Evolutionary conservation across 805 yeast genomes (phyloP).

Genomic region (Jamesozyma rosinii): DNA sequence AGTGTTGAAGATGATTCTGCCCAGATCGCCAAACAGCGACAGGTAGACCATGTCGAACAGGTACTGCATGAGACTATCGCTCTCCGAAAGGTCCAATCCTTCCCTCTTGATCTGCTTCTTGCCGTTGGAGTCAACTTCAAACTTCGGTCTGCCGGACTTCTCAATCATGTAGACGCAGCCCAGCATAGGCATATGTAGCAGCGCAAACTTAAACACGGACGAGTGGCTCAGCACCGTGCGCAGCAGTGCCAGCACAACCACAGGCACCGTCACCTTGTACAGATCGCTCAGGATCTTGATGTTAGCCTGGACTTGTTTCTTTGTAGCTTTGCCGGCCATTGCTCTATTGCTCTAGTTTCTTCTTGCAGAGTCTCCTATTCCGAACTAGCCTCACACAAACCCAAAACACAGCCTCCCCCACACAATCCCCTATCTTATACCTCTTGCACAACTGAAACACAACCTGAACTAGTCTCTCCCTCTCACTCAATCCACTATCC

Average conservation of each 20-base stretch:
- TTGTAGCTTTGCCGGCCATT: slow-evolving; percentile 54
- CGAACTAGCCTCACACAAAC: too few species aligned
- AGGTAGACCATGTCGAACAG: slow-evolving; percentile 47
- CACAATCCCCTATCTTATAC: too few species aligned
- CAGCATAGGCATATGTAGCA: slow-evolving; percentile 29
- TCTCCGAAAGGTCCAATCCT: slow-evolving; percentile 41
- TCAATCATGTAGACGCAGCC: slow-evolving; percentile 38
- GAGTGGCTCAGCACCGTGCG: slow-evolving; percentile 30
- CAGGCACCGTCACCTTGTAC: slow-evolving; percentile 21
- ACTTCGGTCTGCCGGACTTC: slow-evolving; percentile 41
- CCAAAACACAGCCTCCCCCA: too few species aligned
- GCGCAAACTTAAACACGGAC: slow-evolving; percentile 11
- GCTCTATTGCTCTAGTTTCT: too few species aligned
- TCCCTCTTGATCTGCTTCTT: slow-evolving; percentile 32
- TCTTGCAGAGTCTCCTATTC: too few species aligned
- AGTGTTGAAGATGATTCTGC: slow-evolving; percentile 38
- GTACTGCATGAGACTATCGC: slow-evolving; percentile 43
- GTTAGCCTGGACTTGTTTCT: slow-evolving; percentile 39
- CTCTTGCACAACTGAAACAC: too few species aligned
- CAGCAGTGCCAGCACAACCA: slow-evolving; percentile 26
- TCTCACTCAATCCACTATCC: too few species aligned
- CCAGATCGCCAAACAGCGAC: slow-evolving; percentile 40
- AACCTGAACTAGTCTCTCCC: too few species aligned
- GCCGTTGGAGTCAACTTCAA: slow-evolving; percentile 8
- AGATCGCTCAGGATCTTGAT: slow-evolving; percentile 14